Percentiles rank a stretch among this genome's conserved stretches.
These are phyloP conservation scores for Amaranthus palmeri DNA, from an alignment of 148 eudicot genomes.

Conservation along the genomic window DNA sequence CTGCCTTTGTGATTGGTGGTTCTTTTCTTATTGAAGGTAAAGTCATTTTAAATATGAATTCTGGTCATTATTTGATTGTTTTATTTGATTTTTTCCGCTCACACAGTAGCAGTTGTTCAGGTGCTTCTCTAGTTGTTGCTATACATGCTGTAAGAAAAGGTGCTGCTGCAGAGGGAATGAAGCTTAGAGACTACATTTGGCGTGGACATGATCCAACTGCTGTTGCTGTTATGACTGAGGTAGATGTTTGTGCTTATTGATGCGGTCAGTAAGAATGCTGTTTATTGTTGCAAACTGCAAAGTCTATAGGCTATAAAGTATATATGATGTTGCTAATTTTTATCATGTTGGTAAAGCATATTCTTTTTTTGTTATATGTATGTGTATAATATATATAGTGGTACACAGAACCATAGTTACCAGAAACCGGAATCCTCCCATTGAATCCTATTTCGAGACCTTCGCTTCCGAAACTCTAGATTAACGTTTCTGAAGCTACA, in stretches of 20 bases:
- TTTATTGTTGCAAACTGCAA: slow-evolving; percentile 1
- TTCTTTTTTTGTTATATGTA: not conserved
- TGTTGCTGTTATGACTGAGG: slow-evolving; percentile 99
- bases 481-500: too few species aligned
- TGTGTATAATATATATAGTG: not conserved
- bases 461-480: too few species aligned
- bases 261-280: not conserved
- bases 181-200: slow-evolving; percentile 88
- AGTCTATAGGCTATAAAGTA: not conserved
- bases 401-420: too few species aligned
- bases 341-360: too few species aligned
- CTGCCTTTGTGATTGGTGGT: slow-evolving; percentile 94
- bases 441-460: too few species aligned
- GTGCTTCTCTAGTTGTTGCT: slow-evolving; percentile 91
- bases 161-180: slow-evolving; percentile 98
- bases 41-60: slow-evolving; percentile 8
- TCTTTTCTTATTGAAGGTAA: slow-evolving; percentile 91
- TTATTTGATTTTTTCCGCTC: slow-evolving; percentile 2
- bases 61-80: slow-evolving; percentile 1
- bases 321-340: not conserved
- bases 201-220: slow-evolving; percentile 99
- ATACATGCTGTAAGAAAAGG: slow-evolving; percentile 93
- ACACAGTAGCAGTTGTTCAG: slow-evolving; percentile 31
- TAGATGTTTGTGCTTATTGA: slow-evolving; percentile 9
- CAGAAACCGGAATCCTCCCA: too few species aligned